Conservation (phyloP, 495 filamentous ascomycete genomes). For the Daldinia bambusicola region DNA sequence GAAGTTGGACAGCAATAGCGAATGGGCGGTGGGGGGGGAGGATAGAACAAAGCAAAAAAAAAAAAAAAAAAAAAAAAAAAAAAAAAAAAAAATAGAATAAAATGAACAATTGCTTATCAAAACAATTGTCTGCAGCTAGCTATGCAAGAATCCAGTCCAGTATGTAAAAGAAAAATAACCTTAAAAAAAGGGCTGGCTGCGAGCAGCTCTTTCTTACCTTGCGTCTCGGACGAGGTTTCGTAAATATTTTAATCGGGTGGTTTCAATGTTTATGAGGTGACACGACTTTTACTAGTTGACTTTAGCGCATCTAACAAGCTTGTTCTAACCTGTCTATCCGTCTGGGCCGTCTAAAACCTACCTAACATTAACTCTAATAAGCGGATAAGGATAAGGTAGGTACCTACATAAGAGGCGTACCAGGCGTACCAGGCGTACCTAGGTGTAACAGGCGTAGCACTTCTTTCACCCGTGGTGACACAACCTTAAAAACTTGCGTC, state of each 20-base stretch:
- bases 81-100: constrained; percentile 8
- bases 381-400: too few species aligned
- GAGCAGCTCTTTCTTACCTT: constrained; percentile 5
- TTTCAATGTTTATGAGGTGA: constrained; percentile 44
- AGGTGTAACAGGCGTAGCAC: neutral
- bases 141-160: neutral
- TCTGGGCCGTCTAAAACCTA: neutral
- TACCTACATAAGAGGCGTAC: too few species aligned
- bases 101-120: neutral
- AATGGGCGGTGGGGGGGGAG: constrained; percentile 7
- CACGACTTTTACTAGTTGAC: constrained; percentile 1
- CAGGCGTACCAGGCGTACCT: too few species aligned
- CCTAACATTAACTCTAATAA: neutral
- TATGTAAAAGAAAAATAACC: neutral
- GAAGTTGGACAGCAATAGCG: constrained; percentile 15
- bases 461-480: constrained; percentile 5
- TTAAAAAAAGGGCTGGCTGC: neutral
- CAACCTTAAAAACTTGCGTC: constrained; percentile 43
- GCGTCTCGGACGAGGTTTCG: constrained; percentile 38
- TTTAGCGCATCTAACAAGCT: neutral
- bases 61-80: constrained; percentile 6
- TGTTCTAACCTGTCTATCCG: too few species aligned
- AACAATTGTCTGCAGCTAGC: neutral
- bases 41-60: constrained; percentile 10
- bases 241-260: constrained; percentile 37